Evolutionary conservation across 495 filamentous ascomycete species (phyloP), one percentile per base, ranked within the genome.

Genomic region (Entonaema liquescens): DNA sequence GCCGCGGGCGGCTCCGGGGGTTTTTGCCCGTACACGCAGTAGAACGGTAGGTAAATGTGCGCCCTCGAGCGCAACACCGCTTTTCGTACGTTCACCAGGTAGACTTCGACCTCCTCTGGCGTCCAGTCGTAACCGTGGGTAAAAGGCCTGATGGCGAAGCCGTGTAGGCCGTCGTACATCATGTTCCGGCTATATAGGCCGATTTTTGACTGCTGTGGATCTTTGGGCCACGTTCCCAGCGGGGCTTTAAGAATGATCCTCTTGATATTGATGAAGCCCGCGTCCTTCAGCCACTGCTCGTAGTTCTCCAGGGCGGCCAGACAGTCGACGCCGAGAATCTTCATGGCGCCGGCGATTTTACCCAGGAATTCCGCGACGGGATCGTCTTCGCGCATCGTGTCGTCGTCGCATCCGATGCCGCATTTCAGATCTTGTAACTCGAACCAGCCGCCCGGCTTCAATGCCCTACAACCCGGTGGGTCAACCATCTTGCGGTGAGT

Each of bases 231-330:
- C 8, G 83, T 77, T 29, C 88, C 89, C 7, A 82, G 76, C 3
- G 90, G 90, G 26, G 86, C 77, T 71, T 88, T 88, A 57, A 77
- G 80, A 12, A 82, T 44, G 35, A 75, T 75, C 67, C 87, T 80
- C n/a, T 85, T 70, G n/a, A 90, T 82, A 67, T 89, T 84, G 21
- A 84, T 79, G 70, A 90, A 92, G 1, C 89, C 88, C 0, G 86
- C 79, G 28, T 87, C 87, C 72, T 15, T 78, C 78, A 72, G 80
- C 78, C 2, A 83, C 77, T 58, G 83, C 78, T 11, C 79, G 80
- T 68, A 88, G 78, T 59, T 84, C 63, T 59, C 85, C 82, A 70
- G 84, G 5, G 59, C 57, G 56, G 80, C 75, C 17, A 84, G 77
- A 1, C 87, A 62, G 36, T 87, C 80, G 23, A 83, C 78, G 74